phyloP scores from a whole-genome alignment of 257 asterid genomes.

The Euphrasia confusa region DNA sequence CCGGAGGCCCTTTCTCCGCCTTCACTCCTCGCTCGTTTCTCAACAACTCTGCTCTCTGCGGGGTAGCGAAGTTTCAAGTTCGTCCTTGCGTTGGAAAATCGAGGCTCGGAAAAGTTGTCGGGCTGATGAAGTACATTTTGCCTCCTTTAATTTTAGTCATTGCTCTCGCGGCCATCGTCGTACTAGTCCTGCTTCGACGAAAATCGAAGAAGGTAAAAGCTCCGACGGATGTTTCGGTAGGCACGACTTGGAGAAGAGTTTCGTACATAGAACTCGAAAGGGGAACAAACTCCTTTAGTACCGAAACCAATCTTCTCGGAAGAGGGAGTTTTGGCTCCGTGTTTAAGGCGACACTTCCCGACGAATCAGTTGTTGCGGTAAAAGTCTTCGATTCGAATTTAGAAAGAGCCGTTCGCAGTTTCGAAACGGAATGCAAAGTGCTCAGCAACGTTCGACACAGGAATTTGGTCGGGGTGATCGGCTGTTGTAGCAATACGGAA shows the following conservation, averaged over 20 bases:
- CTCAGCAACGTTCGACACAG: not conserved
- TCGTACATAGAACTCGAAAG: conserved; percentile 25
- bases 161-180: not conserved
- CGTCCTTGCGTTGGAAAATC: conserved; percentile 15
- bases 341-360: not conserved
- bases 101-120: not conserved
- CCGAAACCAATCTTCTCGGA: conserved; percentile 30
- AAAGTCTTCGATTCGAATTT: not conserved
- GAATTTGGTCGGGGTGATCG: too few species aligned
- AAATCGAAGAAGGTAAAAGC: not conserved
- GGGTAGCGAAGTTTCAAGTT: conserved; percentile 19
- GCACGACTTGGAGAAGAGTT: conserved; percentile 21
- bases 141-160: not conserved
- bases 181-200: conserved; percentile 15
- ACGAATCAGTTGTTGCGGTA: not conserved
- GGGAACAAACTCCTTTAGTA: conserved; percentile 28
- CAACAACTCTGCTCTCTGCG: conserved; percentile 30
- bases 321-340: conserved; percentile 30
- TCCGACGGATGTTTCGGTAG: not conserved
- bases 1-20: too few species aligned
- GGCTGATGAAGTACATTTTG: conserved; percentile 21
- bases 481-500: too few species aligned
- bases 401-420: not conserved
- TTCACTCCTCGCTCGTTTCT: too few species aligned
- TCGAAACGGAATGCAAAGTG: not conserved